Conservation (phyloP, 2,329 filamentous ascomycete species). For the Furcasterigmium sp. region DNA sequence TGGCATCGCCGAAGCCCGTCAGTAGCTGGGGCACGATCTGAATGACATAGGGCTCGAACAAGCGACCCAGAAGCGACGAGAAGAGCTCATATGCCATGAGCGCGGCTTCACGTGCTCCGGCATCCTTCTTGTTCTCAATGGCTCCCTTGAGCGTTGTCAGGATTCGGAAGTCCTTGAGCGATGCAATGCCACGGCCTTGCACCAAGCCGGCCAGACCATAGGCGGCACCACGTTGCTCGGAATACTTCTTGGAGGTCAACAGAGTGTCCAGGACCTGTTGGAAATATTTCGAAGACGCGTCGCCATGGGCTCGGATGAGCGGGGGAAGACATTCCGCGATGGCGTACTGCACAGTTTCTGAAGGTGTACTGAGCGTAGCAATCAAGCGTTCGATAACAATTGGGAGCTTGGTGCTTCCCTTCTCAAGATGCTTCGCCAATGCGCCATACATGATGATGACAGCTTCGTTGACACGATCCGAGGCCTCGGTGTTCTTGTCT, state of each 20-base stretch:
- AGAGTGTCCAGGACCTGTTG: slow-evolving; percentile 75
- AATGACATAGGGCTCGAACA: slow-evolving; percentile 96
- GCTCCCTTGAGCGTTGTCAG: slow-evolving; percentile 75
- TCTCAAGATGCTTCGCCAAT: slow-evolving; percentile 77
- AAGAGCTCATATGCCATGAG: slow-evolving; percentile 88
- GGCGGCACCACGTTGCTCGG: slow-evolving; percentile 85
- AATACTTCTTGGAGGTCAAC: slow-evolving; percentile 85
- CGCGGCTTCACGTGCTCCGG: slow-evolving; percentile 81
- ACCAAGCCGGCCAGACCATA: slow-evolving; percentile 92
- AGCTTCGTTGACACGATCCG: slow-evolving; percentile 91
- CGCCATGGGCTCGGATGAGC: slow-evolving; percentile 73
- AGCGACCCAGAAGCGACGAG: slow-evolving; percentile 75
- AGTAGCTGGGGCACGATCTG: slow-evolving; percentile 90
- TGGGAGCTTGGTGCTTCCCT: slow-evolving; percentile 82
- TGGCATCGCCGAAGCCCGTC: slow-evolving; percentile 82
- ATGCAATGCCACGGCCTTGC: slow-evolving; percentile 76
- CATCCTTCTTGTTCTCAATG: slow-evolving; percentile 92
- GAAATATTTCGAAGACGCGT: slow-evolving; percentile 76
- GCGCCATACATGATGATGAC: slow-evolving; percentile 97
- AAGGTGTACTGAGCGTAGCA: slow-evolving; percentile 85
- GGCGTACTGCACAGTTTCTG: slow-evolving; percentile 93
- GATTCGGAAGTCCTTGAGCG: slow-evolving; percentile 80
- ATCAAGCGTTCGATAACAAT: slow-evolving; percentile 83
- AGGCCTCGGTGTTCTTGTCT: slow-evolving; percentile 72
- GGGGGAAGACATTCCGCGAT: slow-evolving; percentile 92